Conservation (phyloP, 2,329 filamentous ascomycete genomes). For the Beauveria bassiana region DNA sequence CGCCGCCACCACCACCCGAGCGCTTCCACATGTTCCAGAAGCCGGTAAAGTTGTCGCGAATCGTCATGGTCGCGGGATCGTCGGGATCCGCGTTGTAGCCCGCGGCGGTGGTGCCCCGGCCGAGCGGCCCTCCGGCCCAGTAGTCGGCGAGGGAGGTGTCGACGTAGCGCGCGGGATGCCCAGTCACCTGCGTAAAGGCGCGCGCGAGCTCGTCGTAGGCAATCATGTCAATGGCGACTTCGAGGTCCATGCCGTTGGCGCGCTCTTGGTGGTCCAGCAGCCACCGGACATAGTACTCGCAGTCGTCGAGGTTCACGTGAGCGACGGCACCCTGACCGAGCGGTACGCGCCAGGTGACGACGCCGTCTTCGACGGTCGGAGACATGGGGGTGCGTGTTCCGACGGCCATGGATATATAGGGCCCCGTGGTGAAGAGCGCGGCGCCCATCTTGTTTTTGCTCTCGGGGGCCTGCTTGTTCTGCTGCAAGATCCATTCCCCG, state of each 20-base stretch:
- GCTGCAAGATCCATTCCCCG: constrained; percentile 35
- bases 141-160: constrained; percentile 29
- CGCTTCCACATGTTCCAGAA: constrained; percentile 41
- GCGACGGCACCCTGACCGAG: constrained; percentile 32
- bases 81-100: constrained; percentile 27
- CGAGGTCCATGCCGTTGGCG: constrained; percentile 37
- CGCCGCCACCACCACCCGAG: constrained; percentile 26
- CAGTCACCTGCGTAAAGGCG: constrained; percentile 36
- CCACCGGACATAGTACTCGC: constrained; percentile 38
- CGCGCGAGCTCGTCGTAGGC: constrained; percentile 30
- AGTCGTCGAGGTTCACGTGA: constrained; percentile 38
- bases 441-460: constrained; percentile 23
- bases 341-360: constrained; percentile 34
- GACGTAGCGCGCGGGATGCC: constrained; percentile 32
- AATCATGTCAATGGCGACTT: constrained; percentile 35
- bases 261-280: constrained; percentile 38
- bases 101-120: constrained; percentile 19
- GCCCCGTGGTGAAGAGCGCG: constrained; percentile 33
- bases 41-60: constrained; percentile 41
- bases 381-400: constrained; percentile 29
- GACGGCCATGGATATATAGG: constrained; percentile 39
- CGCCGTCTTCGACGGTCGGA: constrained; percentile 30
- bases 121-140: constrained; percentile 17
- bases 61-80: constrained; percentile 27
- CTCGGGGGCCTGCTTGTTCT: constrained; percentile 23